Percentiles rank a stretch among this genome's conserved stretches.
These are phyloP conservation scores for Penicillium sp. DNA, from an alignment of 2,329 filamentous ascomycete genomes.

Conservation along the genomic window DNA sequence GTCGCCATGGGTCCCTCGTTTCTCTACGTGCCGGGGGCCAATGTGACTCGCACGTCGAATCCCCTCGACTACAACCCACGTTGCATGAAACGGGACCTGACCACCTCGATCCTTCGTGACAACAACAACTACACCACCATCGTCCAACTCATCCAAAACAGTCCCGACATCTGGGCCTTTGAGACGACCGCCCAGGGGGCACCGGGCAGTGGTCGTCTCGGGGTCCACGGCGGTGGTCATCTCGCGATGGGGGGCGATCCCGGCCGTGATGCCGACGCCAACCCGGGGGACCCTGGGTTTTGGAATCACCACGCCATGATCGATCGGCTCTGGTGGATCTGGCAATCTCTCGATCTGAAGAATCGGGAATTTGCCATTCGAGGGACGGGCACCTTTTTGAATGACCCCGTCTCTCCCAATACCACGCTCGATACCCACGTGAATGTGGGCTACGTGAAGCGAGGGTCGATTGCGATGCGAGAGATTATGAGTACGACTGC, in stretches of 20 bases:
- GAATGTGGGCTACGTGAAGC: conserved; percentile 35
- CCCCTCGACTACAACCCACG: conserved; percentile 27
- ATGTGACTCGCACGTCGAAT: conserved; percentile 6
- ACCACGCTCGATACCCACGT: conserved; percentile 43
- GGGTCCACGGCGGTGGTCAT: conserved; percentile 45
- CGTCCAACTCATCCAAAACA: conserved; percentile 16
- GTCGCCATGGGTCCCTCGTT: conserved; percentile 25
- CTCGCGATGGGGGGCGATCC: conserved; percentile 44
- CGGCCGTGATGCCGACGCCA: conserved; percentile 43
- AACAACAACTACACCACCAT: conserved; percentile 21
- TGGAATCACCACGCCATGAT: conserved; percentile 46
- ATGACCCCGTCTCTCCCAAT: conserved; percentile 39
- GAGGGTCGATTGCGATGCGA: conserved; percentile 28
- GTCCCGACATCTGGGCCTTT: conserved; percentile 29
- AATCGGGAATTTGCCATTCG: conserved; percentile 34
- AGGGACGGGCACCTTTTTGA: conserved; percentile 43
- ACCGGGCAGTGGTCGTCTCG: conserved; percentile 26
- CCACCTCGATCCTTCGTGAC: conserved; percentile 13
- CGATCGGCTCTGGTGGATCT: conserved; percentile 46
- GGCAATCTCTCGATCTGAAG: conserved; percentile 43
- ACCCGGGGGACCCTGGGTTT: conserved; percentile 44
- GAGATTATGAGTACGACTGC: conserved; percentile 40
- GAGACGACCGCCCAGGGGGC: conserved; percentile 36
- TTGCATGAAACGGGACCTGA: conserved; percentile 25
- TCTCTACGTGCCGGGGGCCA: conserved; percentile 9